Base-by-base conservation (phyloP, 2,329 filamentous ascomycete genomes). In the Cladosporium sphaerospermum region DNA sequence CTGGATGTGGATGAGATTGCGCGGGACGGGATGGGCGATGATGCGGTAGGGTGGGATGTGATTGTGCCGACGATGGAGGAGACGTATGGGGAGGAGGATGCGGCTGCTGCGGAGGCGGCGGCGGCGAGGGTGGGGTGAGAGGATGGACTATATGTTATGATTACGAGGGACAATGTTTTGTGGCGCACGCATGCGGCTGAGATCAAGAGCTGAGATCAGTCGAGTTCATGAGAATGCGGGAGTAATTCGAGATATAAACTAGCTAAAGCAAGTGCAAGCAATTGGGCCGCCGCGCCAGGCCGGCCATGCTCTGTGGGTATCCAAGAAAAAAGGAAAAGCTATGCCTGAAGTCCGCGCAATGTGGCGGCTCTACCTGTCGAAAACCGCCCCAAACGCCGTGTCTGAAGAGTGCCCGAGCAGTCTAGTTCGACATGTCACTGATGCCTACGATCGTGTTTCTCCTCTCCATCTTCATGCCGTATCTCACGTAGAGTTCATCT, bases 401-500 rank as follows among this genome's bases (percentile, higher is more conserved):
- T 28, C 23, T 28, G 23, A 28, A 28, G 7, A 28, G 7, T 18
- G 23, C 23, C 23, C 23, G 23, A 28, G 23, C 23, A 7, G 4
- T 28, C 23, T 28, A 28, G 23, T 28, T 28, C 7, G 23, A 28
- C 23, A 28, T 5, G 23, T 28, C 23, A 28, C 23, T 28, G 4
- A 28, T 28, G 9, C 52, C 45, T n/a, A 54, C 39, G 39, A 58
- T 58, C 23, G 57, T 58, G n/a, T 52, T 54, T 18, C 57, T 51
- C 32, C 57, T 40, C 41, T 56, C 33, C 41, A 54, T 44, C 23
- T 50, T 55, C 52, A 73, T 69, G 52, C 73, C 82, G 67, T 96
- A 96, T 57, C 89, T 78, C 57, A 95, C 83, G 70, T 85, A 89
- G 34, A 97, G 71, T 56, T 85, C 83, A 65, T 96, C 89, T 56